Evolutionary conservation across 768 basidiomycete genomes (phyloP).

Genomic region (Leccinum subtestaceum): DNA sequence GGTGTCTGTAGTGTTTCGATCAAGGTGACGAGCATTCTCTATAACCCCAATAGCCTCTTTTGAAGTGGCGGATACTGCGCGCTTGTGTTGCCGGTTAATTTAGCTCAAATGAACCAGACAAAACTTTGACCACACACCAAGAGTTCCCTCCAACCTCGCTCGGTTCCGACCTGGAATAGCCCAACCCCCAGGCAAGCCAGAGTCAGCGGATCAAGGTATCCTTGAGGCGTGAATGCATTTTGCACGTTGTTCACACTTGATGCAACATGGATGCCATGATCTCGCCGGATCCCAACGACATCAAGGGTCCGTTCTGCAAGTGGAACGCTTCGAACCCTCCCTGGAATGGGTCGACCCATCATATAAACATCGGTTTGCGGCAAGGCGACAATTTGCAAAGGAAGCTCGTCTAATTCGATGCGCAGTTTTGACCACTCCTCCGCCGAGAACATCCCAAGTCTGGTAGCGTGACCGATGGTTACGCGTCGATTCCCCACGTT

Average conservation of each 20-base stretch:
- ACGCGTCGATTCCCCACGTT: conserved; percentile 37
- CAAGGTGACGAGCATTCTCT: conserved; percentile 6
- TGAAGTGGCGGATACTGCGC: conserved; percentile 50
- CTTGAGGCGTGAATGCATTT: conserved; percentile 70
- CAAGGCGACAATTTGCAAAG: conserved; percentile 53
- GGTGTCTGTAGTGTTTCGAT: not conserved
- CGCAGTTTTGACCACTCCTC: conserved; percentile 45
- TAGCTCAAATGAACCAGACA: not conserved
- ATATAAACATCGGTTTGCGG: conserved; percentile 69
- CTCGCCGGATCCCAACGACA: conserved; percentile 44
- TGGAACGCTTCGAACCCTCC: conserved; percentile 27
- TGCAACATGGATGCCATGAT: conserved; percentile 47
- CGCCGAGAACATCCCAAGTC: conserved; percentile 49
- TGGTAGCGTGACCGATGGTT: conserved; percentile 60
- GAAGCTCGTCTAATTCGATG: conserved; percentile 38
- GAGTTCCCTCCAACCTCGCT: conserved; percentile 43
- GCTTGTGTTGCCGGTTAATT: conserved; percentile 32
- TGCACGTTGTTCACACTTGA: conserved; percentile 65
- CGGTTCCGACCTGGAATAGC: conserved; percentile 56
- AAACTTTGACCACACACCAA: conserved; percentile 38
- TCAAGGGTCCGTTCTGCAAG: conserved; percentile 54
- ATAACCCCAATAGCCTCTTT: conserved; percentile 45
- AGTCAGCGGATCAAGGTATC: conserved; percentile 58
- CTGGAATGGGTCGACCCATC: conserved; percentile 45
- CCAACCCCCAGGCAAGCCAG: conserved; percentile 57